Base-by-base conservation (phyloP, 306 rosid species). In the Fragaria ananassa region DNA sequence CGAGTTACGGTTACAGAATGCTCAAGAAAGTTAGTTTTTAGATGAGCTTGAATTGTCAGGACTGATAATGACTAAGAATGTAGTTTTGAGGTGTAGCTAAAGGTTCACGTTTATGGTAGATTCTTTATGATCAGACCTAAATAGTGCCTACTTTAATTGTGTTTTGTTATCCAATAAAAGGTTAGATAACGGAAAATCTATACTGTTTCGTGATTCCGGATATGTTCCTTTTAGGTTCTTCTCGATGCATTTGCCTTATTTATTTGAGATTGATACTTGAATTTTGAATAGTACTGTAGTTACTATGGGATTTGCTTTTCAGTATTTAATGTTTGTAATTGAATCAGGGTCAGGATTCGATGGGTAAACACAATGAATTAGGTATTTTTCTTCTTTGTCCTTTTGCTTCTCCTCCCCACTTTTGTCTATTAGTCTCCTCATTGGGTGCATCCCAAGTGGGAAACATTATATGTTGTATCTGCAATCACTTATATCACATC, bases 301-400 rank as follows among this genome's bases (percentile, higher is more conserved):
- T 71, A 57, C 63, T 34, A 12, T 75, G 3, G 19, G 39, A 34
- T 63, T 11, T 70, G 66, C 12, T 67, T 77, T 21, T 77, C 77
- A 62, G 9, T 39, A 18, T 41, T 76, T 79, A 53, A 19, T 74
- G 80, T 62, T 72, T 77, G 47, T 67, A 76, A 71, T 74, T 82
- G 75, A 70, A 85, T 66, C 86, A 91, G 97, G 89, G 80, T 54
- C 87, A 83, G 71, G 96, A 84, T 84, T 68, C 62, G 76, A 73
- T 77, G 35, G 72, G 67, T 70, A 84, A 70, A 37, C 61, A 84
- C 74, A 76, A 60, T 79, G 70, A 65, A 42, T 49, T 77, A 4
- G 98, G 98, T 93, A 89, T 78, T 60, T 63, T 61, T 79, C 75
- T 31, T 68, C 31, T n/a, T 45, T 58, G 42, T 49, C 54, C 2